phyloP scores from a whole-genome alignment of 2,329 filamentous ascomycete species.

The Blastomyces percursus region DNA sequence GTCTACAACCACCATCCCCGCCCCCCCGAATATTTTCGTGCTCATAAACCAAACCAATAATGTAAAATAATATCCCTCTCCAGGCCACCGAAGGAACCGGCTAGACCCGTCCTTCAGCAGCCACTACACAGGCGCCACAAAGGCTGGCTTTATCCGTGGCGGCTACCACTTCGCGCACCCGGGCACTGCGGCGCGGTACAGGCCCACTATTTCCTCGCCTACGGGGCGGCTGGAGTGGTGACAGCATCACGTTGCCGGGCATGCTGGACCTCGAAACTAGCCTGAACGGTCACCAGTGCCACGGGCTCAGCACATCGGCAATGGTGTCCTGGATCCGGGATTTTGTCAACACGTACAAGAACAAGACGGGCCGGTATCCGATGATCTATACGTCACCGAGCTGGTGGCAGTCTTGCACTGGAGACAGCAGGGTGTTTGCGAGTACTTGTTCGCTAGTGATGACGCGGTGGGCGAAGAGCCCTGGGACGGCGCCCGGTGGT shows the following conservation, averaged over 20 bases:
- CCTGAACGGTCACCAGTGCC: slow-evolving; percentile 34
- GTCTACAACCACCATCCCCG: background rate
- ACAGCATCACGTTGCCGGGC: slow-evolving; percentile 46
- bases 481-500: slow-evolving; percentile 40
- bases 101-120: slow-evolving; percentile 39
- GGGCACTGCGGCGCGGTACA: slow-evolving; percentile 35
- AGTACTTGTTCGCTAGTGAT: slow-evolving; percentile 40
- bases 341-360: slow-evolving; percentile 43
- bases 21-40: no score
- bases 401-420: slow-evolving; percentile 47
- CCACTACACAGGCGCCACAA: slow-evolving; percentile 42
- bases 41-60: background rate
- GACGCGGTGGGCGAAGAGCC: slow-evolving; percentile 34
- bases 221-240: slow-evolving; percentile 46
- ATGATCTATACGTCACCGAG: slow-evolving; percentile 44
- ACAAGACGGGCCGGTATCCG: slow-evolving; percentile 38
- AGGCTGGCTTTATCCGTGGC: slow-evolving; percentile 44
- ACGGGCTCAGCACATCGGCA: slow-evolving; percentile 34
- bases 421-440: slow-evolving; percentile 38
- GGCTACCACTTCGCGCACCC: slow-evolving; percentile 48
- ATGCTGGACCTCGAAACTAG: slow-evolving; percentile 47
- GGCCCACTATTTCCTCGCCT: slow-evolving; percentile 42
- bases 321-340: slow-evolving; percentile 45
- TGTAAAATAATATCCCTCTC: background rate
- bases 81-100: slow-evolving; percentile 45